These are phyloP conservation scores for Acephala macrosclerotiorum DNA, from an alignment of 2,329 filamentous ascomycete genomes.

Conservation along the genomic window DNA sequence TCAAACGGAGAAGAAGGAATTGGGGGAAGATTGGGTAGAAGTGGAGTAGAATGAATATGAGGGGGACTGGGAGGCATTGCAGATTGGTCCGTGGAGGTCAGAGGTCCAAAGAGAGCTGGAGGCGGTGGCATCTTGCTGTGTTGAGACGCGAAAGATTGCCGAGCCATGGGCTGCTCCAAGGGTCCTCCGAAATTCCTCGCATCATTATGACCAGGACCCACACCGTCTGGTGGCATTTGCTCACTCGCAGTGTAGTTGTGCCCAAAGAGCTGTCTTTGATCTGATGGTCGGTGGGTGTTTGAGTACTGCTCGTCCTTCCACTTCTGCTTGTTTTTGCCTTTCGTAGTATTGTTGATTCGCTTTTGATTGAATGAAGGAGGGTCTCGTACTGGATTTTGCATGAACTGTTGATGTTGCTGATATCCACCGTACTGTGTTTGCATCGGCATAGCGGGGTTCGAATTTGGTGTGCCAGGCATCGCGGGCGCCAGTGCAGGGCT, in stretches of 20 bases:
- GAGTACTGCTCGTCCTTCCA: slow-evolving; percentile 38
- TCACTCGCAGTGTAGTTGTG: slow-evolving; percentile 33
- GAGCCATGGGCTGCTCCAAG: slow-evolving; percentile 31
- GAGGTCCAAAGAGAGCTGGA: slow-evolving; percentile 22
- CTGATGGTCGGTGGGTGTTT: slow-evolving; percentile 31
- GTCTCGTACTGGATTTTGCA: slow-evolving; percentile 55
- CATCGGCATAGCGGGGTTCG: slow-evolving; percentile 72
- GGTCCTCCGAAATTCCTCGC: slow-evolving; percentile 30
- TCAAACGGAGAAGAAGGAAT: slow-evolving; percentile 41
- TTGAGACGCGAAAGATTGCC: slow-evolving; percentile 30
- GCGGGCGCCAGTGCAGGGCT: slow-evolving; percentile 72
- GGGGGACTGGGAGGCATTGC: slow-evolving; percentile 38
- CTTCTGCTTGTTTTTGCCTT: slow-evolving; percentile 28
- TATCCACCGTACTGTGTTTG: slow-evolving; percentile 56
- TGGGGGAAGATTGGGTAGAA: slow-evolving; percentile 33
- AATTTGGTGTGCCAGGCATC: slow-evolving; percentile 74
- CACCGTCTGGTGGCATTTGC: slow-evolving; percentile 32
- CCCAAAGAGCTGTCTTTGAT: slow-evolving; percentile 38
- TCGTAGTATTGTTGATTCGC: slow-evolving; percentile 17
- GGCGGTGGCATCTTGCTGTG: slow-evolving; percentile 24
- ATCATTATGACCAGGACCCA: slow-evolving; percentile 30
- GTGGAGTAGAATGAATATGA: slow-evolving; percentile 22
- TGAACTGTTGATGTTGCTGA: slow-evolving; percentile 44
- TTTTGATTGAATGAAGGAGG: slow-evolving; percentile 46
- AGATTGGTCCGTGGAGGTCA: slow-evolving; percentile 29